Percentiles rank a stretch among this genome's conserved stretches.
Evolutionary conservation across 73 alveolate genomes (phyloP).

Genomic region (Paraurostyla sp.): DNA sequence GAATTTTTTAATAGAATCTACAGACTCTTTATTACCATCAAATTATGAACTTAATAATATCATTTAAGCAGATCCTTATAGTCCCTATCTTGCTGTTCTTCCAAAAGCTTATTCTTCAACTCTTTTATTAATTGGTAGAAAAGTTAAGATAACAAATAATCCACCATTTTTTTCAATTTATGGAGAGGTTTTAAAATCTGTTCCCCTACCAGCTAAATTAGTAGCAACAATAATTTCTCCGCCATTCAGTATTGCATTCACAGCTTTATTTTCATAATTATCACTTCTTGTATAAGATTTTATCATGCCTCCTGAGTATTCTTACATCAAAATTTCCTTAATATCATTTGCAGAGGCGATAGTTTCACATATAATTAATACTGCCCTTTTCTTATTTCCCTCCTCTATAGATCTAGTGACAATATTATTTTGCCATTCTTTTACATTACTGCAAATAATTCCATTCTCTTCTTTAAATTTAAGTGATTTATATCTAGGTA

Average conservation of each 20-base stretch:
- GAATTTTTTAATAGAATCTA: no score
- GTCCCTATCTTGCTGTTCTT: constrained; percentile 87
- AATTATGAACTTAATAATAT: no score
- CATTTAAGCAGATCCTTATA: constrained; percentile 79
- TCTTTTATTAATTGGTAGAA: constrained; percentile 81
- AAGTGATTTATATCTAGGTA: constrained; percentile 73
- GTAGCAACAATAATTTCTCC: constrained; percentile 82
- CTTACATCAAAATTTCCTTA: background rate
- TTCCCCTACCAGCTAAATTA: constrained; percentile 82
- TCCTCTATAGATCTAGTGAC: background rate
- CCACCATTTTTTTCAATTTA: constrained; percentile 81
- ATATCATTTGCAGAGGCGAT: constrained; percentile 13
- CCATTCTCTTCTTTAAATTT: constrained; percentile 33
- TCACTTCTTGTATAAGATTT: background rate
- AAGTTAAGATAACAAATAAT: constrained; percentile 86
- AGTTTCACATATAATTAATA: constrained; percentile 66
- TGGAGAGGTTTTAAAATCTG: constrained; percentile 76
- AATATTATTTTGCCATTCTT: background rate
- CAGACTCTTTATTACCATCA: no score
- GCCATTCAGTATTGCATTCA: background rate
- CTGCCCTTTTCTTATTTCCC: constrained; percentile 50
- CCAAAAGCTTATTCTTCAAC: constrained; percentile 89
- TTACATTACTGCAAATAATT: background rate
- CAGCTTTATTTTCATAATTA: background rate
- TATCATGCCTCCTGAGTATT: background rate